Evolutionary conservation across 768 basidiomycete species (phyloP), one percentile per base, ranked within the genome.

Genomic region (Cyathus striatus): DNA sequence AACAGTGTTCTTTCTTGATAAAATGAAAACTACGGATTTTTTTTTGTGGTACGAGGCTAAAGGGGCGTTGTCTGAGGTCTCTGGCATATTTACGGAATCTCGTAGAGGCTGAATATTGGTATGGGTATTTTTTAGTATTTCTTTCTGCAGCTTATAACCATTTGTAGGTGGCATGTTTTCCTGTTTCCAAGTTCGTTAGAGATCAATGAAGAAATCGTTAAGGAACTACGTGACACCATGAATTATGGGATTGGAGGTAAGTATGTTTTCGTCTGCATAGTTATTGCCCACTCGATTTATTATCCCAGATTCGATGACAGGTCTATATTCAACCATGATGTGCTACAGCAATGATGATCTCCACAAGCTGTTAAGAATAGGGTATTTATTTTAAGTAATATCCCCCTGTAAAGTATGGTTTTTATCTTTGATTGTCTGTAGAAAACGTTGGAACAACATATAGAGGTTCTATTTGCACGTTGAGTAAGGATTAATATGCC

Each of bases 1-100:
- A 16, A 53, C 61, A n/a, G 57, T 82, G 7, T 83, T 83, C 47
- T 84, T 76, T 68, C 42, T 81, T 25, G 69, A 81, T 35, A 49
- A 61, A 0, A 73, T 68, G 43, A 53, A 68, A 0, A 63, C 68
- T 1, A 30, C 43, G 0, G 41, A 56, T 5, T 52, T 79, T 23
- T 44, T 41, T 3, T 40, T 43, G 2, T 66, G 54, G 58, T 7
- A 33, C 20, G 61, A 70, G 23, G 56, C 65, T 2, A 56, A 60
- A 27, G 76, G 73, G 3, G 62, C 68, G 1, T 61, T 21, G 27
- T 23, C 2, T 33, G 25, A 18, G 5, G n/a, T n/a, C n/a, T n/a
- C n/a, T n/a, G n/a, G n/a, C n/a, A n/a, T n/a, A n/a, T n/a, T n/a
- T n/a, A n/a, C 70, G 59, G 3, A 63, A 66, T 41, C 60, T 62